phyloP scores from a whole-genome alignment of 352 stramenopile genomes.

The Phytophthora pseudosyringae region DNA sequence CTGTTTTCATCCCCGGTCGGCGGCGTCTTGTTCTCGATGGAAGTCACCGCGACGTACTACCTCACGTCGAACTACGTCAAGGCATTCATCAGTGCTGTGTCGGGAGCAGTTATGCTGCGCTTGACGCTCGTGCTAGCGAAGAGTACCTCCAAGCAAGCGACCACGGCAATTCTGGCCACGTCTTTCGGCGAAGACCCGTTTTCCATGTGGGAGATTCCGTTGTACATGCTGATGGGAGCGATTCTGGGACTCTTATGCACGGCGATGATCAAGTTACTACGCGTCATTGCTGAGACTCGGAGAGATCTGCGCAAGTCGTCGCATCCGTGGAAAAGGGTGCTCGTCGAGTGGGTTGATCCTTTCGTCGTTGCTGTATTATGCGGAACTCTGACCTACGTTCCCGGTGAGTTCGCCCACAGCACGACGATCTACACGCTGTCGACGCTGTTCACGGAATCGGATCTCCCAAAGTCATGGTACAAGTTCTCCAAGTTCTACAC shows the following conservation, averaged over 20 bases:
- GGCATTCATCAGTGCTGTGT: constrained; percentile 86
- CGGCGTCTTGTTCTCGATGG: constrained; percentile 95
- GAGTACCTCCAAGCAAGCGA: constrained; percentile 58
- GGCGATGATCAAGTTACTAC: constrained; percentile 65
- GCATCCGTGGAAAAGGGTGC: constrained; percentile 49
- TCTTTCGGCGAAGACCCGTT: constrained; percentile 58
- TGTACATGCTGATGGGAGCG: constrained; percentile 66
- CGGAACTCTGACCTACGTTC: constrained; percentile 70
- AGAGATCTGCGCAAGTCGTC: constrained; percentile 42
- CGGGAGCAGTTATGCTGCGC: constrained; percentile 81
- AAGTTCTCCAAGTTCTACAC: constrained; percentile 75
- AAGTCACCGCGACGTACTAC: constrained; percentile 92
- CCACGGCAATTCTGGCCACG: constrained; percentile 56
- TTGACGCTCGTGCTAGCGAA: constrained; percentile 63
- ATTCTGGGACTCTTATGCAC: constrained; percentile 69
- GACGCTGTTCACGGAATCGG: constrained; percentile 54
- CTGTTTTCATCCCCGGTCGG: constrained; percentile 94
- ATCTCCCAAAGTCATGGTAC: constrained; percentile 53
- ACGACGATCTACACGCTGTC: constrained; percentile 57
- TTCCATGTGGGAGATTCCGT: constrained; percentile 74
- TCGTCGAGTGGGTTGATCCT: constrained; percentile 73
- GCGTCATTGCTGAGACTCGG: constrained; percentile 48
- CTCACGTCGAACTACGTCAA: constrained; percentile 92
- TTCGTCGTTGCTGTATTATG: constrained; percentile 70
- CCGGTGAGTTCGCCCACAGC: constrained; percentile 63